Conservation (phyloP, 2,329 filamentous ascomycete genomes). For the Hyphodiscus sp. region DNA sequence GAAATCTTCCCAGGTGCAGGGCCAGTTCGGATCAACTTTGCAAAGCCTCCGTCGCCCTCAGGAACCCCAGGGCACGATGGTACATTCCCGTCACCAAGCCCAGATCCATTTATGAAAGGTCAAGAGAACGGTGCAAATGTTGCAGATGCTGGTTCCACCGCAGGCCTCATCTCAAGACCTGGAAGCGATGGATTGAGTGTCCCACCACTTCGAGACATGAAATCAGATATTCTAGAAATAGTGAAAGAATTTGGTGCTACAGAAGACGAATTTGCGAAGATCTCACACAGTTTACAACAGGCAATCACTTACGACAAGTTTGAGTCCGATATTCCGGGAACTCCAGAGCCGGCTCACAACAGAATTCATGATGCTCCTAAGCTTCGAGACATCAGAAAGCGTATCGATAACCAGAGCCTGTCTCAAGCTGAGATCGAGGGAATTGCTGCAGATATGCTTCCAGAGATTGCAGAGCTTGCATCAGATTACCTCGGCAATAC, state of each 20-base stretch:
- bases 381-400: slow-evolving; percentile 90
- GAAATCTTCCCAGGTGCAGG: slow-evolving; percentile 97
- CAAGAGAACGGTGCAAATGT: slow-evolving; percentile 42
- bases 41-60: slow-evolving; percentile 86
- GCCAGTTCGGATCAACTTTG: slow-evolving; percentile 92
- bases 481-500: slow-evolving; percentile 98
- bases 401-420: slow-evolving; percentile 91
- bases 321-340: slow-evolving; percentile 77
- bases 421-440: slow-evolving; percentile 83
- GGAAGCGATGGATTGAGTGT: slow-evolving; percentile 54
- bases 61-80: slow-evolving; percentile 86
- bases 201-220: slow-evolving; percentile 69
- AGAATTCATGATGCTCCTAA: slow-evolving; percentile 90
- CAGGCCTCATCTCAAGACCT: slow-evolving; percentile 34
- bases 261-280: slow-evolving; percentile 68
- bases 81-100: slow-evolving; percentile 83
- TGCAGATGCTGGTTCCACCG: slow-evolving; percentile 31
- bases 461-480: slow-evolving; percentile 88
- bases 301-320: slow-evolving; percentile 71
- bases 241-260: slow-evolving; percentile 82
- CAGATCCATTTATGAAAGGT: slow-evolving; percentile 66
- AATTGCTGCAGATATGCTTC: slow-evolving; percentile 88
- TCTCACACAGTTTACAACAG: slow-evolving; percentile 65
- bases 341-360: slow-evolving; percentile 82
- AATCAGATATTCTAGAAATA: slow-evolving; percentile 76